Percentiles rank a stretch among this genome's conserved stretches.
These are phyloP conservation scores for Massarina eburnea DNA, from an alignment of 2,329 filamentous ascomycete species.

Conservation along the genomic window DNA sequence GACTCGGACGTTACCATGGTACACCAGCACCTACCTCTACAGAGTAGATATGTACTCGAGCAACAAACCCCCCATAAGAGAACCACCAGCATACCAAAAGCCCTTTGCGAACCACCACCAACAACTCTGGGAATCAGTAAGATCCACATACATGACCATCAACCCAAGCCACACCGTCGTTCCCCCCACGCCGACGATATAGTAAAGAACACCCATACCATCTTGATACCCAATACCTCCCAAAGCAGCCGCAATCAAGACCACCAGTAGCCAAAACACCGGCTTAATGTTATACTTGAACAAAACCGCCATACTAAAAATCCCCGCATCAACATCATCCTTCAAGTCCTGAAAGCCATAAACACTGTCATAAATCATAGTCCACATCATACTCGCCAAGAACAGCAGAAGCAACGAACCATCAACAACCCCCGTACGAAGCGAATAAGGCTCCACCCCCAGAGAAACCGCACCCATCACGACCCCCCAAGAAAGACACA, in stretches of 20 bases:
- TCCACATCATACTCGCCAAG: slow-evolving; percentile 16
- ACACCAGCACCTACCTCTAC: too few species aligned
- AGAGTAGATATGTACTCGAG: not conserved
- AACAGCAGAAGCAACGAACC: not conserved
- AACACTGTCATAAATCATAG: slow-evolving; percentile 41
- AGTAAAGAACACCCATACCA: not conserved
- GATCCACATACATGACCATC: not conserved
- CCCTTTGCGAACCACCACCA: not conserved
- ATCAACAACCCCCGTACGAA: not conserved
- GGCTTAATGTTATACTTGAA: not conserved
- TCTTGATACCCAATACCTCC: not conserved
- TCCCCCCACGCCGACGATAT: not conserved
- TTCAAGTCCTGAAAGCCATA: slow-evolving; percentile 6
- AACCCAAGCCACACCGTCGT: not conserved
- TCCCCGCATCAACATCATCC: slow-evolving; percentile 39
- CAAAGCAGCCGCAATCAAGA: not conserved
- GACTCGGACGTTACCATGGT: too few species aligned
- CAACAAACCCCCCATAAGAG: slow-evolving; percentile 1
- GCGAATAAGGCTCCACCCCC: not conserved
- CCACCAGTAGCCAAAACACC: not conserved
- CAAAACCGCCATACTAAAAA: slow-evolving; percentile 13
- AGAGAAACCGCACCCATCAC: slow-evolving; percentile 2
- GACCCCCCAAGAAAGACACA: slow-evolving; percentile 19
- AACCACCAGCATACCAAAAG: slow-evolving; percentile 19
- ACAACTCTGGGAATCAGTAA: not conserved